A percentile compares a stretch with the other conserved stretches of the same genome.
Evolutionary conservation across 768 basidiomycete species (phyloP).

Genomic region (Lactarius trivialis): DNA sequence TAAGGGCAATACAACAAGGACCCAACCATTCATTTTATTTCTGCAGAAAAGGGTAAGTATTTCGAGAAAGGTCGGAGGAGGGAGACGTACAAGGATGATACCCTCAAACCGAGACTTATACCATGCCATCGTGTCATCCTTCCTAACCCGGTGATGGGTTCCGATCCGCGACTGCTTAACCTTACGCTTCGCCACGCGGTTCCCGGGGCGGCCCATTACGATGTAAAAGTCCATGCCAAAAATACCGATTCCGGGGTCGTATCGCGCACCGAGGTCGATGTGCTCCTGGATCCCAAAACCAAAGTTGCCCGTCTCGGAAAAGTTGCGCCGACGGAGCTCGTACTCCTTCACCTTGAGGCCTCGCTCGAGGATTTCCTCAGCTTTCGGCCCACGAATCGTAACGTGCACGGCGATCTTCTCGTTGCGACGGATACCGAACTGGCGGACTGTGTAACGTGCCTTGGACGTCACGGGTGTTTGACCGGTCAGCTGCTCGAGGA

Average conservation of each 20-base stretch:
- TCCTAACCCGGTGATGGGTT: slow-evolving; percentile 83
- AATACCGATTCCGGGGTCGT: slow-evolving; percentile 98
- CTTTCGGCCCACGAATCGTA: slow-evolving; percentile 98
- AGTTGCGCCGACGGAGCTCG: slow-evolving; percentile 94
- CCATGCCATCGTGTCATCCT: slow-evolving; percentile 96
- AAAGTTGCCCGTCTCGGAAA: slow-evolving; percentile 98
- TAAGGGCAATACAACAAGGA: background rate
- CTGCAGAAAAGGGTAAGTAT: background rate
- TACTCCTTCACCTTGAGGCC: slow-evolving; percentile 99
- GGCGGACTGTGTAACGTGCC: slow-evolving; percentile 98
- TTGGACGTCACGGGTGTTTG: slow-evolving; percentile 99
- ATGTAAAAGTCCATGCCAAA: slow-evolving; percentile 99
- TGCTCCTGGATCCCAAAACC: slow-evolving; percentile 99
- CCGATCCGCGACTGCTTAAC: slow-evolving; percentile 83
- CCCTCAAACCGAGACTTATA: slow-evolving; percentile 99
- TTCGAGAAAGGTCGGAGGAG: background rate
- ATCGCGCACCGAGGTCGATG: slow-evolving; percentile 97
- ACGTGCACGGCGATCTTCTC: slow-evolving; percentile 99
- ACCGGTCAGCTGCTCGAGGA: slow-evolving; percentile 97
- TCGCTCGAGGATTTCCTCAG: slow-evolving; percentile 98
- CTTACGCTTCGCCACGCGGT: slow-evolving; percentile 85
- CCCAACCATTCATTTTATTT: slow-evolving; percentile 15
- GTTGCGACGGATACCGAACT: slow-evolving; percentile 98
- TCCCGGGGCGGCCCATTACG: slow-evolving; percentile 95
- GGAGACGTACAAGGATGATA: slow-evolving; percentile 74